Evolutionary conservation across 345 rosid genomes (phyloP), one percentile per base, ranked within the genome.

Genomic region (Dipteronia dyeriana): DNA sequence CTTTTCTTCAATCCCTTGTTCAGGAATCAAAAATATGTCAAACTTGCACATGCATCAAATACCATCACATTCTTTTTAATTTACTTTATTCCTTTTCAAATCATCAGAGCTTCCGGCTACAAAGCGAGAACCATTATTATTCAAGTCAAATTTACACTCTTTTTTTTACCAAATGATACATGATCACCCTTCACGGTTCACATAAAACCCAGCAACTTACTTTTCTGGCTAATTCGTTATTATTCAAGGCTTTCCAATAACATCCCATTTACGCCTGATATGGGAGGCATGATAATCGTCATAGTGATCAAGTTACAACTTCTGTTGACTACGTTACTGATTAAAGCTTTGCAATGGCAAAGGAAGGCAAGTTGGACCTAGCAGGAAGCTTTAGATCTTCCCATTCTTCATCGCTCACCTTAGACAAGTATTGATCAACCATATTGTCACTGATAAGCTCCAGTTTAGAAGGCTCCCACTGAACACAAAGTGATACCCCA

Each of bases 391-490:
- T 85, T 70, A 91, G 79, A 83, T 94, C 97, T 79, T 94, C 91
- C 92, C 92, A 90, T 11, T 78, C 86, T 63, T 79, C 81, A 66
- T 85, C 87, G 29, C 85, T 87, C 71, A 92, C 74, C 80, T 80
- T 87, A 53, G 86, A 68, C 79, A 94, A 94, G 83, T 90, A 92
- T 13, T 75, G 66, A 75, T 92, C 94, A 51, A 94, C 91, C 90
- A 82, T 86, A 67, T 45, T 39, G 41, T 89, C 88, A 73, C 82
- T 76, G 60, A 92, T 72, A 41, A 85, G 90, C 78, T 91, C 91
- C 87, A 91, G 70, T 78, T 83, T 86, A 25, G 87, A 74, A 65
- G 98, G 97, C 83, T 91, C 90, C 98, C 98, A 94, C 98, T 88
- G 84, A 38, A 53, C 9, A 49, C 20, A 13, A 51, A 23, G 56